These are phyloP conservation scores for Hemerocallis citrina DNA, from an alignment of 106 monocot genomes.

Conservation along the genomic window DNA sequence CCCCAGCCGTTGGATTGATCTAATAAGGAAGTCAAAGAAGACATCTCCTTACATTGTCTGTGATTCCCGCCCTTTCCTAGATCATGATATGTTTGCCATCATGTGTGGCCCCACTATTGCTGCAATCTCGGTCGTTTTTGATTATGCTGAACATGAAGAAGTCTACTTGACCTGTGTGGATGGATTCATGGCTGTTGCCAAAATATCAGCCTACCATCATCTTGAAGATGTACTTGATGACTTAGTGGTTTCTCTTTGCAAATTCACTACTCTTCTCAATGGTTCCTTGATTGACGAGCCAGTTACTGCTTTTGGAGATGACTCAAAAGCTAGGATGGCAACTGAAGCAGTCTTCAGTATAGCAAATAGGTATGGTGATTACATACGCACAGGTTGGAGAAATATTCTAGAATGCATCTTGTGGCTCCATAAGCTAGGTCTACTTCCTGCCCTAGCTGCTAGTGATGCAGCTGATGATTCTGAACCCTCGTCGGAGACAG, in stretches of 20 bases:
- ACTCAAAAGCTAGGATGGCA: conserved; percentile 51
- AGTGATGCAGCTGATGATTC: conserved; percentile 40
- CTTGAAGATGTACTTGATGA: conserved; percentile 46
- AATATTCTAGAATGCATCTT: conserved; percentile 53
- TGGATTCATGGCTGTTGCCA: conserved; percentile 50
- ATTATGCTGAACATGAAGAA: conserved; percentile 45
- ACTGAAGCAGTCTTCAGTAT: conserved; percentile 46
- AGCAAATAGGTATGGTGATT: conserved; percentile 48
- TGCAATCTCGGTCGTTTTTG: conserved; percentile 60
- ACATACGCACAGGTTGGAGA: conserved; percentile 47
- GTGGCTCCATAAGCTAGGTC: conserved; percentile 38
- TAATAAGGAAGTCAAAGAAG: conserved; percentile 40
- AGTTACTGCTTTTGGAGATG: conserved; percentile 46
- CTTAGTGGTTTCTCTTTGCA: conserved; percentile 45
- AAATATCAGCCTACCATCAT: conserved; percentile 44
- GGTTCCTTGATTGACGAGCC: conserved; percentile 35
- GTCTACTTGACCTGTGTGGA: conserved; percentile 29
- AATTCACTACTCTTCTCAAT: conserved; percentile 42
- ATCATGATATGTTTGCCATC: conserved; percentile 54
- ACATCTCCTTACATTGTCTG: conserved; percentile 34
- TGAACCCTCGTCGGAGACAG: conserved; percentile 17
- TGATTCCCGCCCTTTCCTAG: conserved; percentile 31
- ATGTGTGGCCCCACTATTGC: conserved; percentile 56
- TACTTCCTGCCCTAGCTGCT: conserved; percentile 37
- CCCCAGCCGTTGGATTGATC: conserved; percentile 50